phyloP scores from a whole-genome alignment of 108 stramenopile species.

The Nitzschia sp. region DNA sequence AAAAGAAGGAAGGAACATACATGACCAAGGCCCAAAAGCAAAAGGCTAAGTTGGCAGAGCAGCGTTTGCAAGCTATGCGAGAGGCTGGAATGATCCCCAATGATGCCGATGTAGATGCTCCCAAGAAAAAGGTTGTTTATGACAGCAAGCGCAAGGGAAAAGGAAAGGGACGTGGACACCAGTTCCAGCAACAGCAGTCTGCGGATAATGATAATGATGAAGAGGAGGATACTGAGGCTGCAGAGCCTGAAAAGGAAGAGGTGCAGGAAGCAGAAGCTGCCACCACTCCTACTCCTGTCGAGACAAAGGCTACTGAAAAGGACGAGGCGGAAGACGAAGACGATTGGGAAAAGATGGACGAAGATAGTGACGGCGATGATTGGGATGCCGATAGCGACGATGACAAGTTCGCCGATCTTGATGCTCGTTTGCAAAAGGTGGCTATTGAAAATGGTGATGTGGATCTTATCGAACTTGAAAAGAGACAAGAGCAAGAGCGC shows the following conservation, averaged over 20 bases:
- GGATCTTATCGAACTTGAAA: conserved; percentile 85
- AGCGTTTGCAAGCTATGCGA: conserved; percentile 78
- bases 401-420: conserved; percentile 75
- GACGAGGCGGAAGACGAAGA: conserved; percentile 38
- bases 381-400: conserved; percentile 73
- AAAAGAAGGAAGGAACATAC: conserved; percentile 88
- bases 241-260: conserved; percentile 47
- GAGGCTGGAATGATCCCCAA: conserved; percentile 80
- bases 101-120: conserved; percentile 35
- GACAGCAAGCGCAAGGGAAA: conserved; percentile 48
- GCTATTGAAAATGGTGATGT: conserved; percentile 70
- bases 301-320: conserved; percentile 38
- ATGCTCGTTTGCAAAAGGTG: conserved; percentile 63
- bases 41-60: conserved; percentile 72
- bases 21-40: conserved; percentile 88
- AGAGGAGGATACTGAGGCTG: conserved; percentile 47
- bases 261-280: conserved; percentile 2
- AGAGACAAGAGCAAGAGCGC: conserved; percentile 77
- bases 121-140: conserved; percentile 49
- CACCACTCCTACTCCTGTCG: conserved; percentile 26
- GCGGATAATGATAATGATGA: conserved; percentile 30
- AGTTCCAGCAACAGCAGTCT: conserved; percentile 21
- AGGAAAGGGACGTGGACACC: conserved; percentile 30
- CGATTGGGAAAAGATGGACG: conserved; percentile 61
- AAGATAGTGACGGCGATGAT: conserved; percentile 71